Percentiles rank a stretch among this genome's conserved stretches.
These are phyloP conservation scores for Chaetomium strumarium DNA, from an alignment of 2,329 filamentous ascomycete genomes.

Conservation along the genomic window DNA sequence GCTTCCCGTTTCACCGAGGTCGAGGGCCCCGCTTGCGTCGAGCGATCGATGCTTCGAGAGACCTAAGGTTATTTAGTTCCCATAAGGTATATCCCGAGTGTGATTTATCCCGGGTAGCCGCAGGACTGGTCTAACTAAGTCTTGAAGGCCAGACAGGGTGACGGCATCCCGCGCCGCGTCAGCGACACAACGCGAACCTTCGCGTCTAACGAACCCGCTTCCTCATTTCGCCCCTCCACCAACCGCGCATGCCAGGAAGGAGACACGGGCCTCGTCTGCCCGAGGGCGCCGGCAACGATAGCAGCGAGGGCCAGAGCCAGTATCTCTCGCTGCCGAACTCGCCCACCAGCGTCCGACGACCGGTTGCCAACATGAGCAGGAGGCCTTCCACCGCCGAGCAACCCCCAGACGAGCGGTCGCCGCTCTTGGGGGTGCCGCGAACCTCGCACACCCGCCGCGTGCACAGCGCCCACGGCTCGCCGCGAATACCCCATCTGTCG, in stretches of 20 bases:
- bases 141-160: constrained; percentile 1
- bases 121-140: constrained; percentile 4
- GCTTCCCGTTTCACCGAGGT: background rate
- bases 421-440: constrained; percentile 24
- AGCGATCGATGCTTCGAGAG: background rate
- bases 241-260: constrained; percentile 18
- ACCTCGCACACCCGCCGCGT: constrained; percentile 24
- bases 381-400: constrained; percentile 18
- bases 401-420: constrained; percentile 28
- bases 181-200: background rate
- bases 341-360: constrained; percentile 27
- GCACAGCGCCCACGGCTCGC: constrained; percentile 23
- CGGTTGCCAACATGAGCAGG: constrained; percentile 20
- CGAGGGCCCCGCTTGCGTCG: background rate
- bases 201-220: background rate
- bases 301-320: constrained; percentile 10
- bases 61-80: background rate
- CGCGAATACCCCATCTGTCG: constrained; percentile 25
- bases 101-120: background rate
- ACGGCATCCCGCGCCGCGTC: background rate
- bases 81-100: background rate
- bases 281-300: constrained; percentile 6
- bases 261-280: constrained; percentile 21
- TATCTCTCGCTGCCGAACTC: constrained; percentile 29
- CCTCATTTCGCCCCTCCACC: background rate